These are phyloP conservation scores for Diaporthe nobilis DNA, from an alignment of 2,329 filamentous ascomycete genomes.

Conservation along the genomic window DNA sequence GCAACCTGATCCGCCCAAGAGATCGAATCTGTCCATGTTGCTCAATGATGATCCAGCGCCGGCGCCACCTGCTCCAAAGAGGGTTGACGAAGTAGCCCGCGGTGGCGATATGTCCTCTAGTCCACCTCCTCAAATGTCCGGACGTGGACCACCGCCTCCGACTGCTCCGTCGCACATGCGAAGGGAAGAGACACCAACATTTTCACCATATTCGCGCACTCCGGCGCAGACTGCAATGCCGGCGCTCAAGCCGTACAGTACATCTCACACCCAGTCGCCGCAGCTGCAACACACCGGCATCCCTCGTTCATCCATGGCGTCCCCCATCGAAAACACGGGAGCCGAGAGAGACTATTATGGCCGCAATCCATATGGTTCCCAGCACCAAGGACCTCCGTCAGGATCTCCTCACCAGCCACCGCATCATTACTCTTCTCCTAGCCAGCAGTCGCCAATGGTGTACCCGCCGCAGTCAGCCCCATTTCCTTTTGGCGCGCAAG, in stretches of 20 bases:
- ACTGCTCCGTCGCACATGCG: conserved; percentile 62
- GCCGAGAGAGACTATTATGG: conserved; percentile 65
- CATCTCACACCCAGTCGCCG: conserved; percentile 63
- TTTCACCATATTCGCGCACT: conserved; percentile 61
- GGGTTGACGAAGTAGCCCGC: conserved; percentile 62
- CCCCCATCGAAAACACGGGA: conserved; percentile 56
- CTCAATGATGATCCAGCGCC: conserved; percentile 69
- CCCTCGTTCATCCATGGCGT: conserved; percentile 60
- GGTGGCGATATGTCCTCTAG: conserved; percentile 62
- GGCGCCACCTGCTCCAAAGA: conserved; percentile 63
- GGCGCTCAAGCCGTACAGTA: conserved; percentile 63
- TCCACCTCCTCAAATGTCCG: conserved; percentile 65
- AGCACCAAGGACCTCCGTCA: conserved; percentile 49
- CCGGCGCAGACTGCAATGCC: conserved; percentile 64
- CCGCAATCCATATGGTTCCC: conserved; percentile 52
- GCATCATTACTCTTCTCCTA: conserved; percentile 46
- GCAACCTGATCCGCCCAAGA: conserved; percentile 67
- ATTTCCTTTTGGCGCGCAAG: conserved; percentile 63
- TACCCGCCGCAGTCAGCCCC: conserved; percentile 51
- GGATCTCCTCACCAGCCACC: conserved; percentile 50
- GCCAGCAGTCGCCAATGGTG: conserved; percentile 46
- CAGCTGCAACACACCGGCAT: conserved; percentile 62
- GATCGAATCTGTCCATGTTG: conserved; percentile 74
- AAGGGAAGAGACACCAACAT: conserved; percentile 62
- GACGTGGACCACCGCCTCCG: conserved; percentile 55